Conservation (phyloP, 2,329 filamentous ascomycete genomes). For the Nothophaeocryptopus gaeumannii region DNA sequence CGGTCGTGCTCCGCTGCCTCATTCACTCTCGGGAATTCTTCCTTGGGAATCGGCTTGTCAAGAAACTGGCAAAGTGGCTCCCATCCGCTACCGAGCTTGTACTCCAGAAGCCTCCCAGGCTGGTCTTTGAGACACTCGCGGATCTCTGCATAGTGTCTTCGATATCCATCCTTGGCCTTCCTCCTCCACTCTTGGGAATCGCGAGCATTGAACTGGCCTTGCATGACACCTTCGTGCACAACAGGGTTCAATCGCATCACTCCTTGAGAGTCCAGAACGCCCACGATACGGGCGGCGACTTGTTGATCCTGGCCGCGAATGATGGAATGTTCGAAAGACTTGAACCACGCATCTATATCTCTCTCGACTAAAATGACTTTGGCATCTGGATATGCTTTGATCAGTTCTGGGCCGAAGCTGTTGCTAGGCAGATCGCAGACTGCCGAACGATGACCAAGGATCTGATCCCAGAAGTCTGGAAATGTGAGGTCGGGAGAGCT, state of each 20-base stretch:
- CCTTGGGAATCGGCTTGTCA: slow-evolving; percentile 23
- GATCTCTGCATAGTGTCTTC: slow-evolving; percentile 19
- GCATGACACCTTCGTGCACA: slow-evolving; percentile 14
- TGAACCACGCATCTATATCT: slow-evolving; percentile 21
- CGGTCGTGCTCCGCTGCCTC: slow-evolving; percentile 15
- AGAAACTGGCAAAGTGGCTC: slow-evolving; percentile 33
- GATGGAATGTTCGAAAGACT: slow-evolving; percentile 18
- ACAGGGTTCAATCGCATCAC: slow-evolving; percentile 5
- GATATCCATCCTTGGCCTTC: slow-evolving; percentile 18
- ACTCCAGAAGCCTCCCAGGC: slow-evolving; percentile 31
- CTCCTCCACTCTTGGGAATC: slow-evolving; percentile 11
- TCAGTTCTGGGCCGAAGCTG: slow-evolving; percentile 37
- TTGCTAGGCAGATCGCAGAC: slow-evolving; percentile 34
- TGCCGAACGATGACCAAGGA: slow-evolving; percentile 33
- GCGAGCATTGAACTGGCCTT: slow-evolving; percentile 14
- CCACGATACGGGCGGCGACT: background rate
- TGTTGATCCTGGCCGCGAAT: slow-evolving; percentile 13
- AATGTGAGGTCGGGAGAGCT: slow-evolving; percentile 9
- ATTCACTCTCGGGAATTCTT: slow-evolving; percentile 25
- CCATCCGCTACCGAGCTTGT: slow-evolving; percentile 30
- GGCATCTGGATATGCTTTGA: slow-evolving; percentile 29
- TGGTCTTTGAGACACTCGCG: slow-evolving; percentile 14
- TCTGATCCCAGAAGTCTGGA: slow-evolving; percentile 29
- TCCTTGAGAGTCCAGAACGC: slow-evolving; percentile 2
- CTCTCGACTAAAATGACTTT: slow-evolving; percentile 27